These are phyloP conservation scores for Kuraishia molischiana DNA, from an alignment of 805 yeast species.

Conservation along the genomic window DNA sequence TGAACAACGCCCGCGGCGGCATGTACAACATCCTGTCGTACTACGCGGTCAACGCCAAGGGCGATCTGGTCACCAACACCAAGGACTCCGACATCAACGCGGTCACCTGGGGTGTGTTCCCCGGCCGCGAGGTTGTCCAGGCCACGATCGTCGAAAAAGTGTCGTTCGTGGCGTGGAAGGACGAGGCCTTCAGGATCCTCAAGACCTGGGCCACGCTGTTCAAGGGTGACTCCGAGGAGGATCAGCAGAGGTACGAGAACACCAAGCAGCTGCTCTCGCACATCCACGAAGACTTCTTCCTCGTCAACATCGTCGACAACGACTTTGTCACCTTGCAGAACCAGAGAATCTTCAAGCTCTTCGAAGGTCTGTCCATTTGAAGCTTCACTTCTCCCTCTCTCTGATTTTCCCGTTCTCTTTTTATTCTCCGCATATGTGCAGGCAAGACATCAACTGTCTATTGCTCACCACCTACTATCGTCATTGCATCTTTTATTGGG, in stretches of 20 bases:
- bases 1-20: slow-evolving; percentile 23
- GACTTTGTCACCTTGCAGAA: slow-evolving; percentile 47
- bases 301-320: slow-evolving; percentile 87
- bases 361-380: slow-evolving; percentile 24
- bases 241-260: slow-evolving; percentile 2
- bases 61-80: slow-evolving; percentile 59
- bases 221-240: slow-evolving; percentile 20
- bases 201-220: slow-evolving; percentile 67
- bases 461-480: too few relatives aligned
- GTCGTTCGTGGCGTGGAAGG: slow-evolving; percentile 95
- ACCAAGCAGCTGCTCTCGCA: slow-evolving; percentile 32
- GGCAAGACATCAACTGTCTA: slow-evolving; percentile 7
- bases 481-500: too few relatives aligned
- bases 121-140: slow-evolving; percentile 88
- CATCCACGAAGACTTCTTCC: slow-evolving; percentile 50
- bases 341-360: slow-evolving; percentile 45
- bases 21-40: slow-evolving; percentile 52
- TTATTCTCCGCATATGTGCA: slow-evolving; percentile 4
- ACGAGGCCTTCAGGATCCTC: slow-evolving; percentile 80
- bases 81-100: slow-evolving; percentile 77
- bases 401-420: neutral
- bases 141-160: slow-evolving; percentile 92
- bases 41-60: slow-evolving; percentile 58
- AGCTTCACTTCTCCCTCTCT: neutral
- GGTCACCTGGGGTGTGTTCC: slow-evolving; percentile 98